Evolutionary conservation across 257 asterid species (phyloP).

Genomic region (Solanum microdontum): DNA sequence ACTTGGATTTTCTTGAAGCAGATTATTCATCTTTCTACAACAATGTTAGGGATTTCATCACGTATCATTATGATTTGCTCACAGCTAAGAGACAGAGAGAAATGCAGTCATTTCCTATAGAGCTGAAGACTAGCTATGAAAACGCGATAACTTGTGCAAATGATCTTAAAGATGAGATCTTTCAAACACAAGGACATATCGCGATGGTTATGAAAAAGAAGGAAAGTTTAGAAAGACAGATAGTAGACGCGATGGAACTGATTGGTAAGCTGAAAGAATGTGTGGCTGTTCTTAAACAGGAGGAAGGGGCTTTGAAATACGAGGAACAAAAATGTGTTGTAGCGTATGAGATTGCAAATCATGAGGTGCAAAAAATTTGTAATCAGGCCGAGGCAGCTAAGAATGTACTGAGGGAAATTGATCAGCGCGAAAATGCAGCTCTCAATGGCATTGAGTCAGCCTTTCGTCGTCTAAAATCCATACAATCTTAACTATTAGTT

Average conservation of each 20-base stretch:
- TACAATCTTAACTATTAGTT: background rate
- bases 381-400: background rate
- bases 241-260: background rate
- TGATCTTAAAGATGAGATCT: background rate
- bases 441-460: background rate
- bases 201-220: background rate
- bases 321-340: background rate
- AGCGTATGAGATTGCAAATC: background rate
- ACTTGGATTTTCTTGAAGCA: background rate
- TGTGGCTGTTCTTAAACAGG: background rate
- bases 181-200: background rate
- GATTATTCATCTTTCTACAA: background rate
- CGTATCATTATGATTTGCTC: background rate
- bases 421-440: background rate
- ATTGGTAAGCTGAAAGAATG: background rate
- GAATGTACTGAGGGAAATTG: background rate
- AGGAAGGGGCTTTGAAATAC: background rate
- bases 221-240: background rate
- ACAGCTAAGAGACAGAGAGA: background rate
- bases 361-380: background rate
- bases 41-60: background rate
- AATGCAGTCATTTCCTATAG: background rate
- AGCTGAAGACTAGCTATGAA: background rate
- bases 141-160: background rate
- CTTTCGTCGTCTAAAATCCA: background rate